Evolutionary conservation across 139 green algal species (phyloP), one percentile per base, ranked within the genome.

Genomic region (Haematococcus lacustris): DNA sequence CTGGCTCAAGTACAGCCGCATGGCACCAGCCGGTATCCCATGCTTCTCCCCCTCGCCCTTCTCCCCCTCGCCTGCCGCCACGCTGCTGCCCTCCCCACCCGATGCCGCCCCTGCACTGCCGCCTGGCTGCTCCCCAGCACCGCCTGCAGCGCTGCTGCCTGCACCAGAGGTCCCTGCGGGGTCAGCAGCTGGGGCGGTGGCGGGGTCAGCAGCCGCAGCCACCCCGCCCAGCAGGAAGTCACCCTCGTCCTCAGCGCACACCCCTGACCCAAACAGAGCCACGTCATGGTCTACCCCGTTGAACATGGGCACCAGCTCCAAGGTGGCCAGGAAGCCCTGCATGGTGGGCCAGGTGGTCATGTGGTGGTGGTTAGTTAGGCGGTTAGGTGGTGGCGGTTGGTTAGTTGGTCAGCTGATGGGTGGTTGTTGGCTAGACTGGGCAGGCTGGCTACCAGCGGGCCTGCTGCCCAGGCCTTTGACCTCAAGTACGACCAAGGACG

Each of bases 281-380:
- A 94, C 83, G 62, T 97, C 88, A 3, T 88, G 76, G 64, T 96
- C 87, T 40, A 98, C 78, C 2, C 87, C 88, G 17, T 70, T 73
- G 84, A 86, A 90, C 89, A 96, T 93, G 62, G 93, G 93, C 66
- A 98, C 81, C 79, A 98, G 79, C 86, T 98, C 93, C 43, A 98
- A 82, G 34, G 84, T 83, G 28, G 84, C 62, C 34, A 89, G 80
- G 63, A 96, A 87, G 38, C 91, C 91, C 83, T 93, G 73, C 38
- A 33, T 5, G 26, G n/a, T n/a, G n/a, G n/a, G n/a, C n/a, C n/a
- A n/a, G n/a, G n/a, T n/a, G n/a, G n/a, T n/a, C n/a, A n/a, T n/a
- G n/a, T n/a, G n/a, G n/a, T n/a, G n/a, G n/a, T n/a, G n/a, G n/a
- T n/a, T n/a, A n/a, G n/a, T n/a, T n/a, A n/a, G n/a, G n/a, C n/a